Evolutionary conservation across 106 monocot genomes (phyloP).

Genomic region (Acorus gramineus): DNA sequence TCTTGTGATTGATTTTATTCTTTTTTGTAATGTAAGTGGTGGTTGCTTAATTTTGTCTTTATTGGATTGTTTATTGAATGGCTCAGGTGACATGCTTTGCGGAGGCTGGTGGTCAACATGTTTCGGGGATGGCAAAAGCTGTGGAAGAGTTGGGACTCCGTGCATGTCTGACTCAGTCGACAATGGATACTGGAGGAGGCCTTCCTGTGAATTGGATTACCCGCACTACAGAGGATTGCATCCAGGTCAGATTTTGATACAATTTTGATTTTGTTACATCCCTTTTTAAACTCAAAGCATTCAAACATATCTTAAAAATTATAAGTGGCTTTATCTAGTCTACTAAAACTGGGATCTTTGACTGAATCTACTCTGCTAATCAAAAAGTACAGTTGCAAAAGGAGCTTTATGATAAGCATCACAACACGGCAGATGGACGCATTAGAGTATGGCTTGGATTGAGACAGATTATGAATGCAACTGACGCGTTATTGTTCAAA

Average conservation of each 20-base stretch:
- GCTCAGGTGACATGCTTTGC: conserved; percentile 90
- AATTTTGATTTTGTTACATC: no score
- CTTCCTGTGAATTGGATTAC: conserved; percentile 57
- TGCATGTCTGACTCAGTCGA: conserved; percentile 79
- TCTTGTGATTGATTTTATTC: no score
- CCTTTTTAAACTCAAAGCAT: no score
- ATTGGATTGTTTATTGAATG: background rate
- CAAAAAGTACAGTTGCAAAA: conserved; percentile 64
- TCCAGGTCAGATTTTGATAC: conserved; percentile 46
- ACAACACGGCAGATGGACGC: conserved; percentile 80
- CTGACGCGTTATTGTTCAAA: conserved; percentile 50
- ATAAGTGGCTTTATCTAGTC: no score
- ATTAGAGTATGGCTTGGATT: conserved; percentile 91
- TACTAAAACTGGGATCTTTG: no score
- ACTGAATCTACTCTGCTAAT: no score
- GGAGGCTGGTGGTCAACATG: conserved; percentile 94
- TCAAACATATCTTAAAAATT: no score
- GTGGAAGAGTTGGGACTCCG: conserved; percentile 72
- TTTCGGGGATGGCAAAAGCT: conserved; percentile 71
- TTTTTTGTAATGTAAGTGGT: background rate
- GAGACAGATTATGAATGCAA: conserved; percentile 95
- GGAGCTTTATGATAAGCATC: conserved; percentile 61
- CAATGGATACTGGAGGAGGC: conserved; percentile 82
- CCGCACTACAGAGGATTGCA: conserved; percentile 52
- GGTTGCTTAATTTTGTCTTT: background rate